These are phyloP conservation scores for Lactarius quietus DNA, from an alignment of 768 basidiomycete genomes.

Conservation along the genomic window DNA sequence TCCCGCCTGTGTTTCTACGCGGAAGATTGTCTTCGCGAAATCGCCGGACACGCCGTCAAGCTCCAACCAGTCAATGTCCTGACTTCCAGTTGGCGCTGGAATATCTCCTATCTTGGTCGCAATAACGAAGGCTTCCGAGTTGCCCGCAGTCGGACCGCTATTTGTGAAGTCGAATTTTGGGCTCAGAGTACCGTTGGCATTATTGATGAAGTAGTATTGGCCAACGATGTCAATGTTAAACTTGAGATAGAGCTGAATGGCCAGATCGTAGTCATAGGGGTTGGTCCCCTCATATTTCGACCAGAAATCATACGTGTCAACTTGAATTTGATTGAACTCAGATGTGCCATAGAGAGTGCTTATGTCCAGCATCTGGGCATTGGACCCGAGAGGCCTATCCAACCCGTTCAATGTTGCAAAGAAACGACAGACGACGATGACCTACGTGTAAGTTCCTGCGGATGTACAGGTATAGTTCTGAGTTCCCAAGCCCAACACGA, in stretches of 20 bases:
- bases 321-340: not conserved
- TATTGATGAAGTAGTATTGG: not conserved
- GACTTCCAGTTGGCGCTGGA: not conserved
- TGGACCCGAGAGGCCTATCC: not conserved
- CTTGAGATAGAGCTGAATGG: not conserved
- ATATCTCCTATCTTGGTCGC: not conserved
- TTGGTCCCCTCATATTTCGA: not conserved
- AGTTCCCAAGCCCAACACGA: not conserved
- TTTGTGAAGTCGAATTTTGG: not conserved
- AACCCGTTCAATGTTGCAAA: not conserved
- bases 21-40: not conserved
- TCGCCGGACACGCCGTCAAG: not conserved
- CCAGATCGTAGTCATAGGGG: not conserved
- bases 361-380: not conserved
- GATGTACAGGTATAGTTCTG: conserved; percentile 14
- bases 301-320: not conserved
- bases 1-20: not conserved
- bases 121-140: not conserved
- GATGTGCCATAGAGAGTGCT: not conserved
- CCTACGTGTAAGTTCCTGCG: not conserved
- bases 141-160: not conserved
- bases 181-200: not conserved
- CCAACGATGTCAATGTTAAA: not conserved
- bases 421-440: not conserved
- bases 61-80: not conserved